Evolutionary conservation across 768 basidiomycete species (phyloP).

Genomic region (Gloeopeniophorella convolvens): DNA sequence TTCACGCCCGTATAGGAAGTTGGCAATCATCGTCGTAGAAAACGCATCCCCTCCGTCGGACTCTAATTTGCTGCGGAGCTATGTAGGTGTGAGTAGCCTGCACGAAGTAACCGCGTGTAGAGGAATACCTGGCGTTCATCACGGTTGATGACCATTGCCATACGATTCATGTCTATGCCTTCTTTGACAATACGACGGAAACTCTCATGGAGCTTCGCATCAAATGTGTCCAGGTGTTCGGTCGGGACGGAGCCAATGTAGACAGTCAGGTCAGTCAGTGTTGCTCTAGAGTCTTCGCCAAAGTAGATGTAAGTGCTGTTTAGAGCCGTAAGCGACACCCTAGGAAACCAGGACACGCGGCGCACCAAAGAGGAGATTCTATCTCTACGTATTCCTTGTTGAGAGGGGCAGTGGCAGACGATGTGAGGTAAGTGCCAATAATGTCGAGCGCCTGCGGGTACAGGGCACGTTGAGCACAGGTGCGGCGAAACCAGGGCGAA

Average conservation of each 20-base stretch:
- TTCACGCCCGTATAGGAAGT: conserved; percentile 80
- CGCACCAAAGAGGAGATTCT: conserved; percentile 80
- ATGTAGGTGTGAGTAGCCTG: conserved; percentile 1
- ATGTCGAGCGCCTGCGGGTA: conserved; percentile 68
- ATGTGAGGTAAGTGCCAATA: conserved; percentile 82
- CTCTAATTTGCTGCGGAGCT: conserved; percentile 83
- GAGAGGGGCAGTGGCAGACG: conserved; percentile 71
- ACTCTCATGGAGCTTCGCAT: conserved; percentile 58
- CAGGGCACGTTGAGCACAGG: neutral
- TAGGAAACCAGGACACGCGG: neutral
- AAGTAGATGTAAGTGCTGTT: conserved; percentile 84
- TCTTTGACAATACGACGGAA: conserved; percentile 61
- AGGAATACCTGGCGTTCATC: conserved; percentile 74
- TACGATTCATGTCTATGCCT: conserved; percentile 86
- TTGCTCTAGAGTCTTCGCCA: conserved; percentile 67
- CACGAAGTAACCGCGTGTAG: neutral
- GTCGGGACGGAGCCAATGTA: conserved; percentile 81
- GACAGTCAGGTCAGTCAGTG: conserved; percentile 63
- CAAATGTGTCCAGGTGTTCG: conserved; percentile 69
- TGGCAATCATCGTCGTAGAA: conserved; percentile 63
- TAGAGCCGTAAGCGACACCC: conserved; percentile 9
- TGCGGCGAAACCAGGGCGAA: neutral
- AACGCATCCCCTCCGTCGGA: conserved; percentile 79
- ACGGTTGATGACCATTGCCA: conserved; percentile 77
- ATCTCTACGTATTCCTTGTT: conserved; percentile 93